These are phyloP conservation scores for Scenedesmus sp. DNA, from an alignment of 163 green algal species.

Conservation along the genomic window DNA sequence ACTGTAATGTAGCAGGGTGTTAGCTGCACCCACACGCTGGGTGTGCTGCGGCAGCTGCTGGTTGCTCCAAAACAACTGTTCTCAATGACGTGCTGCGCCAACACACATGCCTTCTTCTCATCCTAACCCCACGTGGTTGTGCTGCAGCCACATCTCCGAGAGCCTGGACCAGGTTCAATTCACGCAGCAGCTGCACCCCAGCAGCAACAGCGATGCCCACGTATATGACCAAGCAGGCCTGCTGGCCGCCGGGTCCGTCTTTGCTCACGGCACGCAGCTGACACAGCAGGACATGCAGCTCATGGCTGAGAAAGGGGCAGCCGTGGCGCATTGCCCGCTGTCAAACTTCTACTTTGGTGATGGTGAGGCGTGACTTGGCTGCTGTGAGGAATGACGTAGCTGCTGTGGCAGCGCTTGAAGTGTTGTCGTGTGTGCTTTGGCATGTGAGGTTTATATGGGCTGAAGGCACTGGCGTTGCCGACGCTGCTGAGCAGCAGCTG, in stretches of 20 bases:
- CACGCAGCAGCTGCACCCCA: slow-evolving; percentile 66
- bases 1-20: too few relatives aligned
- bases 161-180: slow-evolving; percentile 46
- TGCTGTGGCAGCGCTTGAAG: background rate
- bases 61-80: too few relatives aligned
- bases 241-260: slow-evolving; percentile 64
- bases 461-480: background rate
- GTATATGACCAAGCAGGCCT: slow-evolving; percentile 70
- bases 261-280: slow-evolving; percentile 80
- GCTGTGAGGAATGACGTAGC: too few relatives aligned
- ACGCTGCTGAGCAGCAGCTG: background rate
- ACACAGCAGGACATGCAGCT: slow-evolving; percentile 66
- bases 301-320: slow-evolving; percentile 65
- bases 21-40: too few relatives aligned
- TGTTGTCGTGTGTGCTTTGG: too few relatives aligned
- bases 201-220: slow-evolving; percentile 58
- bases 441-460: too few relatives aligned
- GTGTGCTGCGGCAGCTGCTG: too few relatives aligned
- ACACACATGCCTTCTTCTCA: background rate
- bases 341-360: slow-evolving; percentile 66
- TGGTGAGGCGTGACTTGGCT: background rate
- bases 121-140: background rate
- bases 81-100: background rate
- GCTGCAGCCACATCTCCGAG: background rate
- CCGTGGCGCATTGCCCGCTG: slow-evolving; percentile 61